These are phyloP conservation scores for Poa pratensis DNA, from an alignment of 176 grass and related monocot species.

Conservation along the genomic window DNA sequence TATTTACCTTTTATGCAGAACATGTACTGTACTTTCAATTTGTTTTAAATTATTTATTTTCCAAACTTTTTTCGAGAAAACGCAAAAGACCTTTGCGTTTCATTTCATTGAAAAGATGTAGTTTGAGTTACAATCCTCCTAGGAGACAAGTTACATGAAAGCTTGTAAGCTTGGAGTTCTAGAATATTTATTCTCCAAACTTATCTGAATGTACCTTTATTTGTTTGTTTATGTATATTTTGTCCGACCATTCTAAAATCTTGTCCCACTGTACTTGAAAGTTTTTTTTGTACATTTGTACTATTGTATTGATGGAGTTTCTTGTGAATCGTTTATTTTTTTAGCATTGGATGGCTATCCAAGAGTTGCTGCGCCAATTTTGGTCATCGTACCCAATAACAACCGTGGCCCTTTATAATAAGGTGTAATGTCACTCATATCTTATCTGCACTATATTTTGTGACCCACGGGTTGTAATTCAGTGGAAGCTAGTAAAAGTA, in stretches of 20 bases:
- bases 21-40: background rate
- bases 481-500: background rate
- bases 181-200: background rate
- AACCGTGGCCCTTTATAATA: constrained; percentile 69
- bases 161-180: too few species aligned
- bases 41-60: constrained; percentile 17
- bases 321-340: constrained; percentile 42
- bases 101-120: too few species aligned
- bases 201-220: constrained; percentile 18
- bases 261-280: background rate
- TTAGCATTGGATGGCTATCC: constrained; percentile 92
- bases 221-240: constrained; percentile 15
- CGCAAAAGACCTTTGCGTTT: too few species aligned
- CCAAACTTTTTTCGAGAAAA: too few species aligned
- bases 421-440: constrained; percentile 55
- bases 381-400: constrained; percentile 97
- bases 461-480: background rate
- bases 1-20: constrained; percentile 19
- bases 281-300: constrained; percentile 32
- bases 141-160: too few species aligned
- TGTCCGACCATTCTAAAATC: constrained; percentile 13
- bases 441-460: background rate
- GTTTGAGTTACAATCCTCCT: too few species aligned
- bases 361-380: constrained; percentile 86
- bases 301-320: constrained; percentile 26